Evolutionary conservation across 2,329 filamentous ascomycete genomes (phyloP).

Genomic region (Xylaria digitata): DNA sequence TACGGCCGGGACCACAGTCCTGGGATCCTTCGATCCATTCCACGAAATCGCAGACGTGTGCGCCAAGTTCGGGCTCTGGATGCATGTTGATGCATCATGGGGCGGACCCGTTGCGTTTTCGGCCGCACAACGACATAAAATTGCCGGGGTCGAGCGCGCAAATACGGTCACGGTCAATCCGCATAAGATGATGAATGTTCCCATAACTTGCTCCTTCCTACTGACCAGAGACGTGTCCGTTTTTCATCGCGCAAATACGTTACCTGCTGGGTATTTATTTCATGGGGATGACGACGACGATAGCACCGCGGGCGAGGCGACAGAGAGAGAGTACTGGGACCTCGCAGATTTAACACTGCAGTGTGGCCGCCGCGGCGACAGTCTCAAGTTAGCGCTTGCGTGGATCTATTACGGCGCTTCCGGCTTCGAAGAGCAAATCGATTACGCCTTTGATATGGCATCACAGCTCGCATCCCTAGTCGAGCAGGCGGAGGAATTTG

Average conservation of each 20-base stretch:
- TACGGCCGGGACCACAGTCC: conserved; percentile 92
- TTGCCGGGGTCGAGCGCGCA: conserved; percentile 78
- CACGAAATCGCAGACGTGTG: conserved; percentile 76
- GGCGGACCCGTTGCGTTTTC: conserved; percentile 87
- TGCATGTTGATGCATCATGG: conserved; percentile 94
- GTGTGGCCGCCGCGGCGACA: conserved; percentile 88
- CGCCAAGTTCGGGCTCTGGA: conserved; percentile 79
- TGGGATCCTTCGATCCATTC: conserved; percentile 89
- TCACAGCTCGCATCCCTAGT: conserved; percentile 74
- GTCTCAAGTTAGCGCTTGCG: conserved; percentile 84
- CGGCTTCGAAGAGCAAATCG: conserved; percentile 77
- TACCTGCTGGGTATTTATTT: conserved; percentile 88
- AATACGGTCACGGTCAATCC: conserved; percentile 90
- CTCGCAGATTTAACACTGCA: conserved; percentile 93
- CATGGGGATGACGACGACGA: conserved; percentile 64
- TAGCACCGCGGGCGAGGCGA: conserved; percentile 23
- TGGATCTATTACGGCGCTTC: conserved; percentile 89
- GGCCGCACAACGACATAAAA: conserved; percentile 66
- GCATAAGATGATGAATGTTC: conserved; percentile 96
- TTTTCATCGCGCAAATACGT: conserved; percentile 86
- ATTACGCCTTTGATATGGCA: conserved; percentile 78
- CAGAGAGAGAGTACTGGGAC: conserved; percentile 76
- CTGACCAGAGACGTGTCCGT: conserved; percentile 78
- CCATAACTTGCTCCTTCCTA: conserved; percentile 90
- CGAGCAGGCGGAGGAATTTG: conserved; percentile 66